Percentiles rank a stretch among this genome's conserved stretches.
Evolutionary conservation across 1,139 yeast species (phyloP).

Genomic region (Scheffersomyces titani): DNA sequence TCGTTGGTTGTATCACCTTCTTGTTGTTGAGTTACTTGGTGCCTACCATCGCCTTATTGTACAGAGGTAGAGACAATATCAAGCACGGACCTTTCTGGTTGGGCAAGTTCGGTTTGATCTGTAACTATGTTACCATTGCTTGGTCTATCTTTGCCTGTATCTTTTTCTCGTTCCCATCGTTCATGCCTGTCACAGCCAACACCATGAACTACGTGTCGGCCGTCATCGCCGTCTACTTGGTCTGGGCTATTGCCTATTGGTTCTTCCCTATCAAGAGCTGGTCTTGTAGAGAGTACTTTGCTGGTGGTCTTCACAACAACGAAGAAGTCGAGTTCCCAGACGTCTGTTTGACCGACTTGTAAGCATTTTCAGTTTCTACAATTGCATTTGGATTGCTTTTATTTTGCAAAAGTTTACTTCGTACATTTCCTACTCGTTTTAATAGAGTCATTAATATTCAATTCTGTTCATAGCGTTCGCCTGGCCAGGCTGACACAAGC

Average conservation of each 20-base stretch:
- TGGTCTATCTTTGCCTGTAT: slow-evolving; percentile 66
- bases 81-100: slow-evolving; percentile 65
- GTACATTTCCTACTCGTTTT: background rate
- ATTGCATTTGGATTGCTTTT: slow-evolving; percentile 4
- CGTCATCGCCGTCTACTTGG: slow-evolving; percentile 56
- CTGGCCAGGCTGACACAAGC: background rate
- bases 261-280: slow-evolving; percentile 45
- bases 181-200: slow-evolving; percentile 61
- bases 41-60: slow-evolving; percentile 51
- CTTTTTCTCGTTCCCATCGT: slow-evolving; percentile 68
- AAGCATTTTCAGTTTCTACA: slow-evolving; percentile 8
- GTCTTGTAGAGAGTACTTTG: slow-evolving; percentile 42
- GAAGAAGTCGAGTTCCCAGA: slow-evolving; percentile 51
- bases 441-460: background rate
- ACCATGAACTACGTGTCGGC: slow-evolving; percentile 75
- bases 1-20: slow-evolving; percentile 47
- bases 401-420: background rate
- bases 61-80: slow-evolving; percentile 59
- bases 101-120: slow-evolving; percentile 58
- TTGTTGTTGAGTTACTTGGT: slow-evolving; percentile 42
- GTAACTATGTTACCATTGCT: slow-evolving; percentile 53
- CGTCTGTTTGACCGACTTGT: slow-evolving; percentile 34
- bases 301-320: slow-evolving; percentile 44
- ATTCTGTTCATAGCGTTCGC: background rate
- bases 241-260: slow-evolving; percentile 62